Percentiles rank a stretch among this genome's conserved stretches.
phyloP scores from a whole-genome alignment of 1,284 basidiomycete species.

The Apiotrichum akiyoshidainum region DNA sequence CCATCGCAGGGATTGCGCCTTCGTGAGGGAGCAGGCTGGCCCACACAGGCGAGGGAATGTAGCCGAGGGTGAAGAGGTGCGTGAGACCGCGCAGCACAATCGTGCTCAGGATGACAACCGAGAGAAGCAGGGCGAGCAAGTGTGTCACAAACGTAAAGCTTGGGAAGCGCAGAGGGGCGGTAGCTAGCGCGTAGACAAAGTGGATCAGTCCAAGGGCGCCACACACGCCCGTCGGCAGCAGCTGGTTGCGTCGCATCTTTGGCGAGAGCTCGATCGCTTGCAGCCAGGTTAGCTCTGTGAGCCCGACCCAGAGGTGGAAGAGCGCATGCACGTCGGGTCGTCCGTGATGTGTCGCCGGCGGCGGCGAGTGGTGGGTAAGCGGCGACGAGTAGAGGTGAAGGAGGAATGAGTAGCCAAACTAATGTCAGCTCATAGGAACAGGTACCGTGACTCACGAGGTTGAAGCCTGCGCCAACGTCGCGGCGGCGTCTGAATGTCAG shows the following conservation, averaged over 20 bases:
- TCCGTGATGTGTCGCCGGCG: slow-evolving; percentile 25
- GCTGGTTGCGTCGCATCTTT: slow-evolving; percentile 30
- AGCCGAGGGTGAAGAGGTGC: slow-evolving; percentile 47
- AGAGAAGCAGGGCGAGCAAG: slow-evolving; percentile 43
- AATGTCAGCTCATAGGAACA: background rate
- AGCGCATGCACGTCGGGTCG: slow-evolving; percentile 47
- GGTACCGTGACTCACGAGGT: slow-evolving; percentile 33
- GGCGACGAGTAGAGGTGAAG: slow-evolving; percentile 50
- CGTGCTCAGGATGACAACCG: slow-evolving; percentile 41
- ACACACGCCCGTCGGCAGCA: slow-evolving; percentile 47
- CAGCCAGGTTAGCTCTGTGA: slow-evolving; percentile 48
- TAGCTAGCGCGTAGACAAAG: slow-evolving; percentile 41
- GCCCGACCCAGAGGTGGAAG: slow-evolving; percentile 46
- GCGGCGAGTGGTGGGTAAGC: slow-evolving; percentile 42
- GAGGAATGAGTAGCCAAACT: slow-evolving; percentile 46
- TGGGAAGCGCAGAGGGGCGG: slow-evolving; percentile 42
- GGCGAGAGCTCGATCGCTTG: slow-evolving; percentile 43
- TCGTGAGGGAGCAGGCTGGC: slow-evolving; percentile 44
- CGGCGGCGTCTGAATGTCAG: slow-evolving; percentile 29
- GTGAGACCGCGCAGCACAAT: slow-evolving; percentile 42
- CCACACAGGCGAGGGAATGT: slow-evolving; percentile 41
- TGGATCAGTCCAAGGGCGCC: slow-evolving; percentile 41
- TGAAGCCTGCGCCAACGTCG: slow-evolving; percentile 45
- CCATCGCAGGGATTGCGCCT: slow-evolving; percentile 34
- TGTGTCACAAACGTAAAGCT: slow-evolving; percentile 49